Evolutionary conservation across 805 yeast species (phyloP), one percentile per base, ranked within the genome.

Genomic region (Candida silvicultrix): DNA sequence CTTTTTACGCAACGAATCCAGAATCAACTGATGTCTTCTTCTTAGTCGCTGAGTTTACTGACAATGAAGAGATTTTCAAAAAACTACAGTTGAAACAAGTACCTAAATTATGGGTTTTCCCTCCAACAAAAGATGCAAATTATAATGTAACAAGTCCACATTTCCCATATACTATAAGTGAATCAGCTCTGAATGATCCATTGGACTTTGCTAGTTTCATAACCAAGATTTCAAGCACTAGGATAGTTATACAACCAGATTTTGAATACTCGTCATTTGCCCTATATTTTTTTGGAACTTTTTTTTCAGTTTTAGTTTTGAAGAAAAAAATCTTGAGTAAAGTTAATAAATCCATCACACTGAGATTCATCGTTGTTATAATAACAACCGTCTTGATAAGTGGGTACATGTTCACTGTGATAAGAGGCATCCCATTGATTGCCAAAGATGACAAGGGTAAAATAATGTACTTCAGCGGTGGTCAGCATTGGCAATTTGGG

Each of bases 81-180:
- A 60, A 64, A 10, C 53, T 81, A 44, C 60, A 65, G 3, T 56
- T 85, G 46, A 63, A 63, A 3, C 66, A 77, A 2, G 78, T 83
- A 3, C 94, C 95, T 1, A 81, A 78, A 48, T 52, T 83, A n/a
- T 78, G 89, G 80, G 66, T 84, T 2, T 72, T 77, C 45, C 89
- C 89, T 4, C 84, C 80, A 4, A 56, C 63, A 23, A 42, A 58
- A 6, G 53, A 52, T 3, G 45, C 22, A 38, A 37, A 51, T 21
- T 64, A 60, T 29, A 57, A 56, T 41, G 63, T 58, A 10, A 45
- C 48, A 2, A 54, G 61, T 19, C 64, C 64, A 50, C 66, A 65
- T 66, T 54, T 73, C 69, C 52, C 66, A 47, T 59, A 69, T 61
- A 32, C 50, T 50, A 29, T 62, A 51, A 48, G 65, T 51, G 53